Evolutionary conservation across 768 basidiomycete species (phyloP), one percentile per base, ranked within the genome.

Genomic region (Amanita rimosa): DNA sequence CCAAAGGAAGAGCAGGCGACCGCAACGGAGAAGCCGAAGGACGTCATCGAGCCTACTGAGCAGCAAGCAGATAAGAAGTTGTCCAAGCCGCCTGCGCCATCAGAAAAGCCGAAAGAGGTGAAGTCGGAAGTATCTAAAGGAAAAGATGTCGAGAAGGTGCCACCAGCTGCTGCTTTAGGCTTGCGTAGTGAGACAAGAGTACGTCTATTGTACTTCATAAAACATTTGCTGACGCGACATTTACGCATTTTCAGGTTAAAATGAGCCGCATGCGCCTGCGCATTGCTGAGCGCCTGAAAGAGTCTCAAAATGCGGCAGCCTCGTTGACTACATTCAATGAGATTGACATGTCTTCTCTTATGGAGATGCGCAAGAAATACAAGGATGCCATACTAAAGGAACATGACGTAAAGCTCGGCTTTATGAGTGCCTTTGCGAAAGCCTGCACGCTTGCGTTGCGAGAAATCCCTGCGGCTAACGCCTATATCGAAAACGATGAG

Each of bases 321-420:
- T 94, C 92, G 44, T 67, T 98, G 52, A 98, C 96, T 29, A 98
- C 95, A 21, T 99, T 99, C 79, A 97, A 99, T 71, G 95, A 99
- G 69, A 90, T 99, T 62, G 95, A 98, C 72, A 98, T 99, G 95
- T 93, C 91, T 36, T 84, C 88, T 37, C 71, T 98, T 49, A 87
- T 96, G 72, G 83, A 85, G 36, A 81, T 98, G 82, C 87, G 95
- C 59, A 80, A 84, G 63, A 80, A 83, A 62, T 94, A 92, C 80
- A 98, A 98, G 74, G 93, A 96, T 54, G 71, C 77, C 38, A 72
- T 97, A 34, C 71, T 92, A 38, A 96, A 98, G 66, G 78, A 83
- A 60, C 85, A 93, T 57, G 94, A 92, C 44, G 83, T 98, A 64
- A 98, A 98, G 67, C 78, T 99, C 53, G 95, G 96, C 13, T 98